Evolutionary conservation across 805 yeast genomes (phyloP).

Genomic region (Aciculoconidium aculeatum): DNA sequence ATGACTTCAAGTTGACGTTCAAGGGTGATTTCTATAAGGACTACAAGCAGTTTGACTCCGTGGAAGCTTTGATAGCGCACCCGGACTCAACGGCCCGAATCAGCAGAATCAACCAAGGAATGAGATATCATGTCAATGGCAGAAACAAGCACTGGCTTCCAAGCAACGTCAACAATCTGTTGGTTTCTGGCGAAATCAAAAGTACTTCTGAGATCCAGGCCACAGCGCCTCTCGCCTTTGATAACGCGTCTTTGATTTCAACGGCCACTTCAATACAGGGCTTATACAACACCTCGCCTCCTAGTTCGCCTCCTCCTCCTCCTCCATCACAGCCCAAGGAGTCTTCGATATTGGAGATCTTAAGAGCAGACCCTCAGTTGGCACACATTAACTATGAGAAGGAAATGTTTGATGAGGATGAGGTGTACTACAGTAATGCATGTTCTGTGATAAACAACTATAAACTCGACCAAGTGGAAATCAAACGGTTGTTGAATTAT

Average conservation of each 20-base stretch:
- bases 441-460: conserved; percentile 25
- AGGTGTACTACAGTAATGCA: conserved; percentile 27
- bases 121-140: conserved; percentile 77
- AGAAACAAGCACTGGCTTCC: conserved; percentile 76
- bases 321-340: conserved; percentile 9
- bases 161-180: conserved; percentile 7
- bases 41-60: conserved; percentile 78
- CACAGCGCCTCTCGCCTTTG: conserved; percentile 6
- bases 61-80: conserved; percentile 62
- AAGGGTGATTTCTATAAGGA: conserved; percentile 67
- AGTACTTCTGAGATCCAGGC: conserved; percentile 24
- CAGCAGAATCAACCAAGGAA: conserved; percentile 74
- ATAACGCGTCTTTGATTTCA: conserved; percentile 24
- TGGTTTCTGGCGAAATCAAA: conserved; percentile 11
- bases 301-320: conserved; percentile 11
- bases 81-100: conserved; percentile 58
- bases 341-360: conserved; percentile 5
- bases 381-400: conserved; percentile 20
- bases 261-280: conserved; percentile 29
- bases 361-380: conserved; percentile 7
- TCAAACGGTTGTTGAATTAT: conserved; percentile 32
- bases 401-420: conserved; percentile 36
- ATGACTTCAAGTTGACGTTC: conserved; percentile 70
- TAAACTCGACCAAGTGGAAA: conserved; percentile 27
- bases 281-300: conserved; percentile 23